phyloP scores from a whole-genome alignment of 2,329 filamentous ascomycete genomes.

The Byssoonygena ceratinophila region DNA sequence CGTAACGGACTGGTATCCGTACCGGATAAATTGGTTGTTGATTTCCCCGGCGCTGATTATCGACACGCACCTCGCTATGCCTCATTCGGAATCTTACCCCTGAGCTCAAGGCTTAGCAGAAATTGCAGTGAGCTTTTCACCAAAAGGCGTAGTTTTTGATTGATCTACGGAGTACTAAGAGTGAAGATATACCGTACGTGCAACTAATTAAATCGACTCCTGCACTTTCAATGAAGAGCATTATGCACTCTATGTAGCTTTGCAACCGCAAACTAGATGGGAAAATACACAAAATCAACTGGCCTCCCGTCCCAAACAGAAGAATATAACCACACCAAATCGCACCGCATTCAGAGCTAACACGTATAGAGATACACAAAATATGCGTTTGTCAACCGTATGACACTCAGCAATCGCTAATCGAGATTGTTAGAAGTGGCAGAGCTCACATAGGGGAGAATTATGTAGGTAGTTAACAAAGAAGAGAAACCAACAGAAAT shows the following conservation, averaged over 20 bases:
- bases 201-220: not conserved
- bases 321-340: not conserved
- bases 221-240: not conserved
- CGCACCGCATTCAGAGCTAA: not conserved
- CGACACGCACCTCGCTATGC: slow-evolving; percentile 7
- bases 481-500: slow-evolving; percentile 1
- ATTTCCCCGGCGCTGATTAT: slow-evolving; percentile 2
- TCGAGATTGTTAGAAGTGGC: not conserved
- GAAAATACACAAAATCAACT: not conserved
- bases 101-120: not conserved
- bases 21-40: slow-evolving; percentile 1
- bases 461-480: not conserved
- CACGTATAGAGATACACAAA: not conserved
- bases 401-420: not conserved
- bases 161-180: too few relatives aligned
- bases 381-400: not conserved
- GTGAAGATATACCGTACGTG: too few relatives aligned
- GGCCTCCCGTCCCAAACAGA: not conserved
- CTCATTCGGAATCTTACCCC: slow-evolving; percentile 3
- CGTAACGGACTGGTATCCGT: not conserved
- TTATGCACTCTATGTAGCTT: not conserved
- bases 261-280: not conserved
- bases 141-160: too few relatives aligned
- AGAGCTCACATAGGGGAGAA: not conserved
- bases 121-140: too few relatives aligned